phyloP scores from a whole-genome alignment of 208 protist species.

The Crithidia sp. region DNA sequence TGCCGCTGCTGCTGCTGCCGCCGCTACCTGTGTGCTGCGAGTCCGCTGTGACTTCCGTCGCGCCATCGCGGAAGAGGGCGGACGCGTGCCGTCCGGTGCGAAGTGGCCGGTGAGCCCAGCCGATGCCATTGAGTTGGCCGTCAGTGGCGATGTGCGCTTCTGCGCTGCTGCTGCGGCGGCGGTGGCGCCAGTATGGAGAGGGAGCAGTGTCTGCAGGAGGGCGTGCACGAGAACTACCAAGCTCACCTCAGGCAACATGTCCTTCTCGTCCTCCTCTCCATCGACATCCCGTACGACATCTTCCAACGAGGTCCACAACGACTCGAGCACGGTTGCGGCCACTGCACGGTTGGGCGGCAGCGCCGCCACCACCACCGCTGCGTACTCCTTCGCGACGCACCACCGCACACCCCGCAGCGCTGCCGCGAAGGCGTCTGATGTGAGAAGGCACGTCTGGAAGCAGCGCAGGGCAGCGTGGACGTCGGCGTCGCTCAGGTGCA shows the following conservation, averaged over 20 bases:
- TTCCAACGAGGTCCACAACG: constrained; percentile 26
- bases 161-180: neutral
- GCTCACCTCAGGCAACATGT: constrained; percentile 7
- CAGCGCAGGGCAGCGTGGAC: constrained; percentile 42
- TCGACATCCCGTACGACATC: constrained; percentile 23
- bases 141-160: neutral
- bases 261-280: neutral
- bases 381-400: constrained; percentile 26
- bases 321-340: constrained; percentile 6
- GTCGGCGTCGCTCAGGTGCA: constrained; percentile 59
- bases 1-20: neutral
- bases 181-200: neutral
- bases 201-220: constrained; percentile 11
- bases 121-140: neutral
- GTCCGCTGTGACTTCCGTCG: neutral
- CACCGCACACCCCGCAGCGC: constrained; percentile 14
- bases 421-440: constrained; percentile 18
- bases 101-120: neutral
- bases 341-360: constrained; percentile 22
- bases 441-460: constrained; percentile 27
- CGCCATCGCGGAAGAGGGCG: neutral
- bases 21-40: neutral
- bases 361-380: constrained; percentile 13
- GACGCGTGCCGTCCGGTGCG: neutral
- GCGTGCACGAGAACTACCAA: constrained; percentile 24